These are phyloP conservation scores for Yarrowia porcina DNA, from an alignment of 805 yeast genomes.

Conservation along the genomic window DNA sequence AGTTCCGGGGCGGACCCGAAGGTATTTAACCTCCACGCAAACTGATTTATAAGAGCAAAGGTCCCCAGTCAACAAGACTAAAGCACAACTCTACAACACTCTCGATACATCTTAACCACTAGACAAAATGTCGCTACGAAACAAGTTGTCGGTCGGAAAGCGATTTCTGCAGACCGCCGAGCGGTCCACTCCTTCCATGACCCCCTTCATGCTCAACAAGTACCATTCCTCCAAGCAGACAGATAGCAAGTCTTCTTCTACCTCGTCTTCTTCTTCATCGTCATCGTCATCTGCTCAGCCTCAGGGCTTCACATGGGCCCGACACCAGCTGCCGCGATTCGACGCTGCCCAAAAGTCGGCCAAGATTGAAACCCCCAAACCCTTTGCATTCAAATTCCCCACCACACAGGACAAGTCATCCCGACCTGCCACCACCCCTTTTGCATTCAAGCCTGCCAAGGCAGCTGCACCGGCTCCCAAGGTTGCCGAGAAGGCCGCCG, in stretches of 20 bases:
- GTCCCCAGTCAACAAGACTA: background rate
- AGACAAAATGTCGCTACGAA: constrained; percentile 13
- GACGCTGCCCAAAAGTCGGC: background rate
- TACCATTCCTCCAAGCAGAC: constrained; percentile 10
- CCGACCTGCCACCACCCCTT: constrained; percentile 15
- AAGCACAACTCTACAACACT: background rate
- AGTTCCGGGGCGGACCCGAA: constrained; percentile 20
- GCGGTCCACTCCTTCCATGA: constrained; percentile 22
- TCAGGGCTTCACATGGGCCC: constrained; percentile 18
- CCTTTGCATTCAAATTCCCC: constrained; percentile 26
- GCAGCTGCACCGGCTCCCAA: background rate
- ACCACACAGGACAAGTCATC: constrained; percentile 14
- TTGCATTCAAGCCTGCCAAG: constrained; percentile 19
- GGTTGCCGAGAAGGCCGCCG: background rate
- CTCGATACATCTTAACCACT: background rate
- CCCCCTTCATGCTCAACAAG: constrained; percentile 23
- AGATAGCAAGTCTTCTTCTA: background rate
- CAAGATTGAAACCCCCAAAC: constrained; percentile 3
- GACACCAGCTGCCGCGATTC: constrained; percentile 21
- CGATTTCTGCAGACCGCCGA: constrained; percentile 25
- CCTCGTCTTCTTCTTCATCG: too few species aligned
- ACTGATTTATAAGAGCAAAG: constrained; percentile 18
- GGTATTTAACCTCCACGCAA: constrained; percentile 14
- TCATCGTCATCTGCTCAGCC: background rate
- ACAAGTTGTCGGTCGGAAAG: constrained; percentile 3